A percentile compares a stretch with the other conserved stretches of the same genome.
Conservation (phyloP, 331 rosid genomes). For the Malus hybrid region DNA sequence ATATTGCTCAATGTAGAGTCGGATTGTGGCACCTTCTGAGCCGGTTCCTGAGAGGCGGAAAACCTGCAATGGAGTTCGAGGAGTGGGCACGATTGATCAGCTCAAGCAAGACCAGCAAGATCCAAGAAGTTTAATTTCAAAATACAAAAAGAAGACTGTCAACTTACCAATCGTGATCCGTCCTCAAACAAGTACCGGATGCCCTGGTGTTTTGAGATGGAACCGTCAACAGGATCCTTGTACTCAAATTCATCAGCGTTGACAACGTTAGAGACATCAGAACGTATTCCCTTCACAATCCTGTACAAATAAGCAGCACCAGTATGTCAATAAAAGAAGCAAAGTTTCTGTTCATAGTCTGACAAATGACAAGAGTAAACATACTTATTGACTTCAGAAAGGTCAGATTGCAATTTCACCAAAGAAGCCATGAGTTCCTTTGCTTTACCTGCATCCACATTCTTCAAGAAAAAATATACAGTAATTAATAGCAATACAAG, state of each 20-base stretch:
- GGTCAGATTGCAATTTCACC: constrained; percentile 87
- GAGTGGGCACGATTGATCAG: too few relatives aligned
- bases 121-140: not conserved
- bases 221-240: constrained; percentile 91
- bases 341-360: not conserved
- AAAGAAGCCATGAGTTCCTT: constrained; percentile 84
- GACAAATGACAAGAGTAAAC: constrained; percentile 2
- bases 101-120: not conserved
- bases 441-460: constrained; percentile 94
- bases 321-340: not conserved
- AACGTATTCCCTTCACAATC: constrained; percentile 54
- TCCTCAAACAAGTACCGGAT: constrained; percentile 95
- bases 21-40: constrained; percentile 92
- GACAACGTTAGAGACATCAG: constrained; percentile 75
- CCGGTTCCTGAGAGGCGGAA: constrained; percentile 99
- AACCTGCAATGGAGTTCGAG: constrained; percentile 35
- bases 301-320: constrained; percentile 23
- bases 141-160: not conserved
- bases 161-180: constrained; percentile 93
- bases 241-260: constrained; percentile 87
- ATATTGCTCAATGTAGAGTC: constrained; percentile 93
- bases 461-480: constrained; percentile 37
- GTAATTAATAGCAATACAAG: constrained; percentile 12
- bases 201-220: constrained; percentile 91
- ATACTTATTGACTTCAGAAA: constrained; percentile 79